Conservation (phyloP, 129 eudicot genomes). For the Logfia minima region DNA sequence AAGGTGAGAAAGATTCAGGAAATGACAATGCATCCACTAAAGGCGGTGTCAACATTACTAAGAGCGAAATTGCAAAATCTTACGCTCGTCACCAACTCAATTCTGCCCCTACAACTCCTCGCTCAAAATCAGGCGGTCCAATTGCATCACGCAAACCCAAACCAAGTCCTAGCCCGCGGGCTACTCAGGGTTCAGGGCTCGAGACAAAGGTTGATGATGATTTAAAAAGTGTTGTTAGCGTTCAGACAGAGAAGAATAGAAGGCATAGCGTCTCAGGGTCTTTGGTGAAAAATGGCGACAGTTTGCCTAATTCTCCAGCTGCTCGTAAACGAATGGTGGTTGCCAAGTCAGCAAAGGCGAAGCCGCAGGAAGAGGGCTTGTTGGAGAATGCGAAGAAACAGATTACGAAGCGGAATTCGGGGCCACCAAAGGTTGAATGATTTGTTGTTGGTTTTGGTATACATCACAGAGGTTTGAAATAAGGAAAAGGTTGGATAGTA, state of each 20-base stretch:
- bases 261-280: slow-evolving; percentile 79
- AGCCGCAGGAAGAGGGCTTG: slow-evolving; percentile 42
- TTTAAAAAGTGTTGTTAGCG: slow-evolving; percentile 54
- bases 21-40: slow-evolving; percentile 49
- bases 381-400: slow-evolving; percentile 41
- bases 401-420: slow-evolving; percentile 38
- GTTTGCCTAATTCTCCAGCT: slow-evolving; percentile 54
- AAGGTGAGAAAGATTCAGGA: slow-evolving; percentile 32
- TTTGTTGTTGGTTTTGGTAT: not conserved
- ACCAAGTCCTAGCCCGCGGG: slow-evolving; percentile 60
- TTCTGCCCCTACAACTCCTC: slow-evolving; percentile 55
- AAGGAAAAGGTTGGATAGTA: slow-evolving; percentile 6
- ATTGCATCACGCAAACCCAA: slow-evolving; percentile 44
- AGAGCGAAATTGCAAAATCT: slow-evolving; percentile 69
- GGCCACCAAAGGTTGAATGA: slow-evolving; percentile 42
- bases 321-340: slow-evolving; percentile 63
- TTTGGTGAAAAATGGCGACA: slow-evolving; percentile 64
- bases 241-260: slow-evolving; percentile 65
- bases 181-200: slow-evolving; percentile 33
- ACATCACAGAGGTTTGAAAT: slow-evolving; percentile 7
- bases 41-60: slow-evolving; percentile 36
- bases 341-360: slow-evolving; percentile 69
- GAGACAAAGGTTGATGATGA: slow-evolving; percentile 43
- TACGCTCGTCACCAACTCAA: slow-evolving; percentile 80
- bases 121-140: slow-evolving; percentile 38